These are phyloP conservation scores for Kuraishia borneana DNA, from an alignment of 805 yeast genomes.

Conservation along the genomic window DNA sequence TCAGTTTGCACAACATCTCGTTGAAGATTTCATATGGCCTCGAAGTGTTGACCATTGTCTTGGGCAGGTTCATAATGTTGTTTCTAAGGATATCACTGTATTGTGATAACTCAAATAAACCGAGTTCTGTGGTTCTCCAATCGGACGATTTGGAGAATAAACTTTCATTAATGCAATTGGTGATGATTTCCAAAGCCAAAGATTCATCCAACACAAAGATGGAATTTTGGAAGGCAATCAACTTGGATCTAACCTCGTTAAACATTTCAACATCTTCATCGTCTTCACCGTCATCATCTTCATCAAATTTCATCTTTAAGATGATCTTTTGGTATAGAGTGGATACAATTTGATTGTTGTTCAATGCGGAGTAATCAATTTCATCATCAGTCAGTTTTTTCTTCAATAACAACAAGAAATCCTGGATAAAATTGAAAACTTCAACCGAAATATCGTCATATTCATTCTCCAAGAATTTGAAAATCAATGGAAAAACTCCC, in stretches of 20 bases:
- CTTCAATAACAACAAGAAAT: slow-evolving; percentile 59
- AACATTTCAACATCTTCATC: slow-evolving; percentile 73
- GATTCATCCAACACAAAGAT: slow-evolving; percentile 37
- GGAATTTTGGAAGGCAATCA: slow-evolving; percentile 77
- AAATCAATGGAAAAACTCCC: slow-evolving; percentile 59
- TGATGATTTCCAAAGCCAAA: slow-evolving; percentile 22
- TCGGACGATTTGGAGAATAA: slow-evolving; percentile 21
- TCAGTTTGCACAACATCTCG: slow-evolving; percentile 42
- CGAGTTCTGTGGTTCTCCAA: slow-evolving; percentile 84
- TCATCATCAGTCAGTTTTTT: slow-evolving; percentile 30
- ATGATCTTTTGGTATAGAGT: slow-evolving; percentile 60
- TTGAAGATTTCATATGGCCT: slow-evolving; percentile 54
- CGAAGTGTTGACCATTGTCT: slow-evolving; percentile 52
- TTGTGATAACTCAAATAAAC: slow-evolving; percentile 69
- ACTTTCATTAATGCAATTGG: slow-evolving; percentile 36
- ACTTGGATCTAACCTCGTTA: slow-evolving; percentile 61
- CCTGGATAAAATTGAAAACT: slow-evolving; percentile 71
- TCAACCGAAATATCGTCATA: slow-evolving; percentile 84
- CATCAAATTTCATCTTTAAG: slow-evolving; percentile 70
- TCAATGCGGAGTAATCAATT: slow-evolving; percentile 17
- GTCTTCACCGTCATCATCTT: slow-evolving; percentile 43
- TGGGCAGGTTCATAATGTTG: slow-evolving; percentile 61
- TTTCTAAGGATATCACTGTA: slow-evolving; percentile 73
- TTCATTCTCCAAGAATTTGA: slow-evolving; percentile 65
- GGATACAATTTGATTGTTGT: slow-evolving; percentile 39